Base-by-base conservation (phyloP, 768 basidiomycete genomes). In the Rossbeevera mucosa region DNA sequence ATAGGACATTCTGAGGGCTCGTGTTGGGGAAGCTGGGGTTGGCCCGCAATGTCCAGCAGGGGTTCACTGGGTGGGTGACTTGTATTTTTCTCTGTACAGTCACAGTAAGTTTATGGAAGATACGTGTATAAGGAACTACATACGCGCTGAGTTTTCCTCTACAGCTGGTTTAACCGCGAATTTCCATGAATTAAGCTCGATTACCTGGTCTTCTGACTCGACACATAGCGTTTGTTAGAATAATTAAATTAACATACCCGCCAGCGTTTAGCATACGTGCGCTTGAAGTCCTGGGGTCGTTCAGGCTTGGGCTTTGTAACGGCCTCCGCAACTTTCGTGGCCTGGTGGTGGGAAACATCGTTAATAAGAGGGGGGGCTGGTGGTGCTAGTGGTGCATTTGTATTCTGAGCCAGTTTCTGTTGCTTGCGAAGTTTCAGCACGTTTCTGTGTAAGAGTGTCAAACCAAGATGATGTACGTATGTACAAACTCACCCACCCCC, bases 401-500 rank as follows among this genome's bases (percentile, higher is more conserved):
- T 38, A 9, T 53, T 48, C 14, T 59, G 60, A 7, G 2, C 43
- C 18, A 14, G 30, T 38, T 61, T 54, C 42, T 67, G 67, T 51
- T 71, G 64, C 55, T 77, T 79, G 52, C 69, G 69, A 31, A 79
- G 59, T 69, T 76, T 83, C 40, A 78, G 64, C 24, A 76, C 54
- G 53, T 79, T 78, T 26, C 75, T 79, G 47, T 26, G 26, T 14
- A 47, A 45, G 29, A 22, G 8, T 12, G 33, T 57, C 47, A 46
- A 49, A 36, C 25, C 38, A 11, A n/a, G 36, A 50, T 46, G 22
- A 7, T 12, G 56, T 53, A 51, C 12, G 20, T 40, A 45, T 25
- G 21, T 41, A 12, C 31, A 41, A 30, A 74, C 80, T 67, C 63
- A 86, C 85, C 83, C 83, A 56, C 73, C 80, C 42, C 83, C 82